Conservation (phyloP, 2,329 filamentous ascomycete species). For the Pseudocercospora pini-densiflorae region DNA sequence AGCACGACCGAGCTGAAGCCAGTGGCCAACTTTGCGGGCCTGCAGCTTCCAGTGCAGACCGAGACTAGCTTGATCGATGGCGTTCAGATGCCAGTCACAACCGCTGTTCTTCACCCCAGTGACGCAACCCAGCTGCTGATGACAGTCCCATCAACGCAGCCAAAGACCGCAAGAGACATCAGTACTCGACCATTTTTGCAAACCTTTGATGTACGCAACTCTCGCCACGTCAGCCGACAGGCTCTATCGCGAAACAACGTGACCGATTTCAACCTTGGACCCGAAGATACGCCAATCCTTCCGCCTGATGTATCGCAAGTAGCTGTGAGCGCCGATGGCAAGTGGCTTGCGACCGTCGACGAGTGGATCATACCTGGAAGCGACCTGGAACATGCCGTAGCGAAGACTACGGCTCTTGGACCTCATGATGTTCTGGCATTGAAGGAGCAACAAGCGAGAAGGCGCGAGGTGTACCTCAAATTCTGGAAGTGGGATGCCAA, state of each 20-base stretch:
- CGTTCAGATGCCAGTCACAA: conserved; percentile 20
- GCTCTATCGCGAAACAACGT: conserved; percentile 86
- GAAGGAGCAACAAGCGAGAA: conserved; percentile 50
- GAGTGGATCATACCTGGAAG: conserved; percentile 78
- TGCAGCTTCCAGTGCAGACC: conserved; percentile 61
- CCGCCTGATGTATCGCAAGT: conserved; percentile 80
- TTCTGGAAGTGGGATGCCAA: conserved; percentile 77
- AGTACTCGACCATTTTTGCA: conserved; percentile 69
- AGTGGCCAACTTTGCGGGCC: conserved; percentile 79
- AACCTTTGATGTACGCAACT: conserved; percentile 80
- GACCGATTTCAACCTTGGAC: conserved; percentile 77
- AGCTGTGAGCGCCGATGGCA: conserved; percentile 76
- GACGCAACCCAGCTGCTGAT: conserved; percentile 49
- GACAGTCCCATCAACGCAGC: conserved; percentile 58
- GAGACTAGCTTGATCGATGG: conserved; percentile 18
- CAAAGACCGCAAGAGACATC: conserved; percentile 39
- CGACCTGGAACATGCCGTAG: conserved; percentile 66
- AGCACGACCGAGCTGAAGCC: conserved; percentile 89
- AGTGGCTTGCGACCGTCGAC: conserved; percentile 90
- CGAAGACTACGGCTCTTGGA: conserved; percentile 26
- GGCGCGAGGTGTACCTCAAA: conserved; percentile 80
- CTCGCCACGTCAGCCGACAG: conserved; percentile 81
- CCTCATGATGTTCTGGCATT: conserved; percentile 39
- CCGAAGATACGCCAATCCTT: conserved; percentile 70
- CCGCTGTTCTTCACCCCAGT: conserved; percentile 48